A percentile compares a stretch with the other conserved stretches of the same genome.
Evolutionary conservation across 78 protist species (phyloP).

Genomic region (Neovahlkampfia damariscottae): DNA sequence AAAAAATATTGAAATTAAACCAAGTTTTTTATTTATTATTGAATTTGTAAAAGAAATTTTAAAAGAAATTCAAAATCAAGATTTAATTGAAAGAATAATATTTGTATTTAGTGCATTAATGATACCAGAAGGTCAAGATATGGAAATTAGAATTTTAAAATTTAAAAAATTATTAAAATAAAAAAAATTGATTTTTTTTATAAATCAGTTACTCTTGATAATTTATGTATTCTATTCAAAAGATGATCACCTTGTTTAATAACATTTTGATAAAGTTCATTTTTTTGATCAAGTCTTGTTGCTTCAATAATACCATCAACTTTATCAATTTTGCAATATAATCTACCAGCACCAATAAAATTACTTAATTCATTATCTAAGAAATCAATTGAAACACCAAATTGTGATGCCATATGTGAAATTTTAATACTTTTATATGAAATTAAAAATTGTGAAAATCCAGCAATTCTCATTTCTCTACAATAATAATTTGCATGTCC

Average conservation of each 20-base stretch:
- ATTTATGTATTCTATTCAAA: slow-evolving; percentile 83
- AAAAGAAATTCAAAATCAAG: too few relatives aligned
- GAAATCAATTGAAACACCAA: slow-evolving; percentile 53
- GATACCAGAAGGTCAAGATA: too few relatives aligned
- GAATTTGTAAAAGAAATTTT: too few relatives aligned
- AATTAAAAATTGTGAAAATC: slow-evolving; percentile 80
- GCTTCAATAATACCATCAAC: slow-evolving; percentile 77
- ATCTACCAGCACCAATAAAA: slow-evolving; percentile 71
- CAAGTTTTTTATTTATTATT: too few relatives aligned
- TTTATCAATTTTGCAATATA: slow-evolving; percentile 81
- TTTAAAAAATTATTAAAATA: not conserved
- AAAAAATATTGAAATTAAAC: too few relatives aligned
- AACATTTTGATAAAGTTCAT: slow-evolving; percentile 57
- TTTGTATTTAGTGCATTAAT: too few relatives aligned
- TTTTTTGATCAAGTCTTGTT: slow-evolving; percentile 72
- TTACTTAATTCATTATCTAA: slow-evolving; percentile 56
- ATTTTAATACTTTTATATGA: slow-evolving; percentile 76
- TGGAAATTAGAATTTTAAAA: not conserved
- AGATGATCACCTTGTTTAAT: slow-evolving; percentile 82
- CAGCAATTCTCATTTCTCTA: slow-evolving; percentile 78
- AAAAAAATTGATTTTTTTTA: slow-evolving; percentile 25
- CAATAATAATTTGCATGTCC: slow-evolving; percentile 62
- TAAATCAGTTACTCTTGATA: slow-evolving; percentile 79
- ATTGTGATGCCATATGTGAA: slow-evolving; percentile 68
- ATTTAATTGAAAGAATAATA: too few relatives aligned